phyloP scores from a whole-genome alignment of 352 stramenopile species.

The Phytopythium delawarense region DNA sequence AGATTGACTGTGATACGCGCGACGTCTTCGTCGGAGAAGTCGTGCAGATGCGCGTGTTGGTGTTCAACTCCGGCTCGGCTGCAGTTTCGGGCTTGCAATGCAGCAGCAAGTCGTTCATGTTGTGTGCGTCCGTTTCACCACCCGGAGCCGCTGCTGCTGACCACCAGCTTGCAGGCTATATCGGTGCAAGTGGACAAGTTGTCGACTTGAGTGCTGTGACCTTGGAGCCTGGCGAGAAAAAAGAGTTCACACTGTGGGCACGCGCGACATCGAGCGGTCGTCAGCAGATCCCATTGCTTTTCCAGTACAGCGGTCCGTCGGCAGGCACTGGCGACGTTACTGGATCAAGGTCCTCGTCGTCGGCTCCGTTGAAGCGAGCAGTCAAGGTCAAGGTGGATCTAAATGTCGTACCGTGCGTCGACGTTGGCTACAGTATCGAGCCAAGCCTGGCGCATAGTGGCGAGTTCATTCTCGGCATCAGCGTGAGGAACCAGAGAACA shows the following conservation, averaged over 20 bases:
- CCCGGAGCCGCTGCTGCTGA: conserved; percentile 1
- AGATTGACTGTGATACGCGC: conserved; percentile 34
- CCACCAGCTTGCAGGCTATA: conserved; percentile 35
- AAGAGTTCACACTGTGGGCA: conserved; percentile 49
- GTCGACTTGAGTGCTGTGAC: conserved; percentile 47
- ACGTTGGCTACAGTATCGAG: conserved; percentile 62
- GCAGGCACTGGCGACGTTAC: conserved; percentile 13
- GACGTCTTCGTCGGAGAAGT: conserved; percentile 64
- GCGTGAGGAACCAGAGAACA: conserved; percentile 49
- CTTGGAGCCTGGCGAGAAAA: conserved; percentile 48
- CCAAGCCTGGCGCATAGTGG: conserved; percentile 55
- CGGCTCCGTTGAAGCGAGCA: conserved; percentile 20
- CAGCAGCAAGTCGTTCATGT: conserved; percentile 54
- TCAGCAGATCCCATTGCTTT: conserved; percentile 49
- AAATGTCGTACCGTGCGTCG: conserved; percentile 50
- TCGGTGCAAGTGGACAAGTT: conserved; percentile 65
- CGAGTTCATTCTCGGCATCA: conserved; percentile 76
- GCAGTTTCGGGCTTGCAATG: conserved; percentile 51
- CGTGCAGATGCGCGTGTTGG: conserved; percentile 40
- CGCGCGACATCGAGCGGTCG: conserved; percentile 34
- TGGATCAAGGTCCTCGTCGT: conserved; percentile 8
- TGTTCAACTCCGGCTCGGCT: conserved; percentile 57
- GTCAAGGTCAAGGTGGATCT: conserved; percentile 63
- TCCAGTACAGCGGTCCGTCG: conserved; percentile 51
- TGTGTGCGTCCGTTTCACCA: conserved; percentile 37